Percentiles rank a stretch among this genome's conserved stretches.
These are phyloP conservation scores for Taiozyma sp. DNA, from an alignment of 1,139 yeast species.

Conservation along the genomic window DNA sequence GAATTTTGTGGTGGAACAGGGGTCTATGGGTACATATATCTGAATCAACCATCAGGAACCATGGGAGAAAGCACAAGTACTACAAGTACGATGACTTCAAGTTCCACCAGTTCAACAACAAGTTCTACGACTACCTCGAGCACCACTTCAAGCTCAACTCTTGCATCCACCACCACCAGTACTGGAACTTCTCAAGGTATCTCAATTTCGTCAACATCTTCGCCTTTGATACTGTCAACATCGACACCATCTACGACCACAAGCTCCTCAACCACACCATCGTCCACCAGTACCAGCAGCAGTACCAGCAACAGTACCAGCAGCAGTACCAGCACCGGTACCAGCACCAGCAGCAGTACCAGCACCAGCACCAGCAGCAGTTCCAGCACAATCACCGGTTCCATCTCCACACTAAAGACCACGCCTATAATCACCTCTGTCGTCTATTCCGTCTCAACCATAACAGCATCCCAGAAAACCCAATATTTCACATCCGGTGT, in stretches of 20 bases:
- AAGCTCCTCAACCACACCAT: constrained; percentile 1
- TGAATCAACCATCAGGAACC: constrained; percentile 6
- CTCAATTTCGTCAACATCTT: constrained; percentile 3
- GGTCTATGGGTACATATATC: constrained; percentile 17
- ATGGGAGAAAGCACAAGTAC: background rate
- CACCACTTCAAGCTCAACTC: background rate
- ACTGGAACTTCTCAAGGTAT: background rate
- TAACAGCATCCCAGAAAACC: constrained; percentile 5
- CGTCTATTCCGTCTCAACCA: constrained; percentile 5
- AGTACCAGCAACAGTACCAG: too few species aligned
- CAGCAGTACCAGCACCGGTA: too few species aligned
- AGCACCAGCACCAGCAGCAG: too few species aligned
- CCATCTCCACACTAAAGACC: background rate
- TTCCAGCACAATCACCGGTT: background rate
- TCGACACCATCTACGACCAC: constrained; percentile 4
- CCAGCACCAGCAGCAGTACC: too few species aligned
- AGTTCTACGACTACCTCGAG: background rate
- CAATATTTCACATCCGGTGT: constrained; percentile 6
- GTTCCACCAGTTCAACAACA: background rate
- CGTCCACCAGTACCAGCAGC: constrained; percentile 2
- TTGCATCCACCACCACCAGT: background rate
- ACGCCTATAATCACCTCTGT: constrained; percentile 7
- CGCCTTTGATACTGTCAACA: constrained; percentile 7
- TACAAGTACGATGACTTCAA: background rate
- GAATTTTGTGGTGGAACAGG: constrained; percentile 21